Evolutionary conservation across 768 basidiomycete species (phyloP).

Genomic region (Dictyophora rubrovolvata): DNA sequence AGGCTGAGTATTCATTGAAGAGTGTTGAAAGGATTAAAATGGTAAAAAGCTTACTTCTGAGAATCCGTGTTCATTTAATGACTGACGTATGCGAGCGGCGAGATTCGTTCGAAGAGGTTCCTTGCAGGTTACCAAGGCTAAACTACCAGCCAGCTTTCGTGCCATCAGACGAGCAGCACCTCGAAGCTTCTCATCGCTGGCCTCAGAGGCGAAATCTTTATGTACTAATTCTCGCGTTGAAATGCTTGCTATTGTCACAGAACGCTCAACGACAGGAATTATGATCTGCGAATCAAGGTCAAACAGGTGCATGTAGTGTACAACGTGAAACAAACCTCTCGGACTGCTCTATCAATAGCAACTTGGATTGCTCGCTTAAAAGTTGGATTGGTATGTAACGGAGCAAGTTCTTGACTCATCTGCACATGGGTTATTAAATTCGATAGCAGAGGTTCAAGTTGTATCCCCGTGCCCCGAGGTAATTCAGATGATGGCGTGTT

Average conservation of each 20-base stretch:
- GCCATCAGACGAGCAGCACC: constrained; percentile 94
- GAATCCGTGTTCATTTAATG: constrained; percentile 80
- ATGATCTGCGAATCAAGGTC: constrained; percentile 54
- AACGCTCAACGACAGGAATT: constrained; percentile 92
- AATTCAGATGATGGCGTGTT: constrained; percentile 53
- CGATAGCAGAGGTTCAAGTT: constrained; percentile 72
- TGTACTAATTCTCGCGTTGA: constrained; percentile 91
- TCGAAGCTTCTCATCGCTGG: constrained; percentile 82
- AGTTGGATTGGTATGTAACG: constrained; percentile 61
- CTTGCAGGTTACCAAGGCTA: constrained; percentile 96
- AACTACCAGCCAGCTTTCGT: constrained; percentile 89
- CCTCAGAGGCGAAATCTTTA: constrained; percentile 93
- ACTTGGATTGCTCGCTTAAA: constrained; percentile 88
- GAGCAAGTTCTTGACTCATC: constrained; percentile 68
- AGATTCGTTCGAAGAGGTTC: constrained; percentile 92
- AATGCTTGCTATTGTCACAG: constrained; percentile 96
- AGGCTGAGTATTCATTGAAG: constrained; percentile 28
- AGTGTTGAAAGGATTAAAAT: constrained; percentile 7
- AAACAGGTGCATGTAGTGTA: neutral
- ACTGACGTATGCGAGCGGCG: constrained; percentile 75
- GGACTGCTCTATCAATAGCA: constrained; percentile 88
- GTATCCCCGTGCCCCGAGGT: constrained; percentile 59
- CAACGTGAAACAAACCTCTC: constrained; percentile 54
- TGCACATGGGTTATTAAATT: constrained; percentile 62
- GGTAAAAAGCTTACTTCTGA: constrained; percentile 48